Conservation (phyloP, 2,329 filamentous ascomycete genomes). For the Xylariaceae sp. region DNA sequence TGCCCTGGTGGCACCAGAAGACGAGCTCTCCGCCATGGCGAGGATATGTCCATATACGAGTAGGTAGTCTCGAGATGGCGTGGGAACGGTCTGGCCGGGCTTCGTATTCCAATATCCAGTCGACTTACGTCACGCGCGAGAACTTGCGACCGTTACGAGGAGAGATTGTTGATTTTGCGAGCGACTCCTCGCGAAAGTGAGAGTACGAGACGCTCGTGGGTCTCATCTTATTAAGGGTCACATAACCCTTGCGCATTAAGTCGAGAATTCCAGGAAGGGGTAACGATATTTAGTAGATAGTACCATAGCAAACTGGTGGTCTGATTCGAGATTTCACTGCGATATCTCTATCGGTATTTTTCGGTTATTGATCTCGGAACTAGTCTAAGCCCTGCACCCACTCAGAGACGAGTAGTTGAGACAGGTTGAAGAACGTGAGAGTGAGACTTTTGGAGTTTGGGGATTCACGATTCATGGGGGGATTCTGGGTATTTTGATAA, state of each 20-base stretch:
- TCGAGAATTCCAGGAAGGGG: not conserved
- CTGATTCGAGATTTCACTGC: not conserved
- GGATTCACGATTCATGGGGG: too few relatives aligned
- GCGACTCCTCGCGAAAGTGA: not conserved
- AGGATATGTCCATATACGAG: not conserved
- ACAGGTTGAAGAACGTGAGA: too few relatives aligned
- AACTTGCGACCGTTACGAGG: not conserved
- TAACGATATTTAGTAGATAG: not conserved
- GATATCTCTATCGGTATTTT: not conserved
- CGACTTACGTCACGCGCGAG: not conserved
- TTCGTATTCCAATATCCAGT: not conserved
- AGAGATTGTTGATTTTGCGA: not conserved
- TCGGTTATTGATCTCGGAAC: too few relatives aligned
- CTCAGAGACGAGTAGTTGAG: too few relatives aligned
- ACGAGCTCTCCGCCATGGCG: conserved; percentile 18
- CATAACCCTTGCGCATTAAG: not conserved
- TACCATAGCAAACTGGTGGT: not conserved
- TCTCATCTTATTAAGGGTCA: not conserved
- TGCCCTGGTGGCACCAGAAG: conserved; percentile 21
- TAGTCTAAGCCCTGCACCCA: too few relatives aligned
- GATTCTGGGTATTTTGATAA: too few relatives aligned
- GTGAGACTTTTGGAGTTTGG: too few relatives aligned
- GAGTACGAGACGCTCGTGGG: not conserved
- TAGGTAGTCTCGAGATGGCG: not conserved
- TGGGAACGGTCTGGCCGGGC: not conserved